Percentiles rank a stretch among this genome's conserved stretches.
These are phyloP conservation scores for Exobasidium cylindrosporum DNA, from an alignment of 1,284 basidiomycete genomes.

Conservation along the genomic window DNA sequence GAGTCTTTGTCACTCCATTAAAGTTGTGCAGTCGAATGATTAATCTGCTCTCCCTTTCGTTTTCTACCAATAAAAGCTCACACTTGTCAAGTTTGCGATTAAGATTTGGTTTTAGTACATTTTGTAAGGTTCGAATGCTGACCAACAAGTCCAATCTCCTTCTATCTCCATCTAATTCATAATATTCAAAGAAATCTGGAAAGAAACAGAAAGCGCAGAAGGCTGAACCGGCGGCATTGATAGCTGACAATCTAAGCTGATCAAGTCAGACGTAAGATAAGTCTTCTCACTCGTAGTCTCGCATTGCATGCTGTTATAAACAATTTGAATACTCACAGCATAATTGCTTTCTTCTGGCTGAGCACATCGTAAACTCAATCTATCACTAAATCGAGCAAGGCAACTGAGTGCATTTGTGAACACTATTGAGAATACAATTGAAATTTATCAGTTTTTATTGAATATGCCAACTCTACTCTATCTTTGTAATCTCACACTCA, in stretches of 20 bases:
- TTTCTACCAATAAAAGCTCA: constrained; percentile 22
- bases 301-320: neutral
- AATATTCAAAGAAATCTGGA: constrained; percentile 6
- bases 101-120: constrained; percentile 30
- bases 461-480: neutral
- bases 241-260: constrained; percentile 38
- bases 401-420: constrained; percentile 13
- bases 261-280: no score
- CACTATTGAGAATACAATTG: neutral
- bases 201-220: constrained; percentile 47
- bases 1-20: constrained; percentile 33
- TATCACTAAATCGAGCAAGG: constrained; percentile 11
- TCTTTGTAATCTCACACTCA: neutral
- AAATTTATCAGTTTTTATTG: neutral
- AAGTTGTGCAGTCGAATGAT: constrained; percentile 27
- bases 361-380: constrained; percentile 13
- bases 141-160: constrained; percentile 34
- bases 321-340: neutral
- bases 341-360: neutral
- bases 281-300: no score
- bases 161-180: neutral
- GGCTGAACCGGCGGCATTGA: constrained; percentile 45
- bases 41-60: constrained; percentile 20
- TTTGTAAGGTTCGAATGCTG: constrained; percentile 31
- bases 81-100: constrained; percentile 28